Evolutionary conservation across 441 rosid genomes (phyloP), one percentile per base, ranked within the genome.

Genomic region (Flueggea neowawraea): DNA sequence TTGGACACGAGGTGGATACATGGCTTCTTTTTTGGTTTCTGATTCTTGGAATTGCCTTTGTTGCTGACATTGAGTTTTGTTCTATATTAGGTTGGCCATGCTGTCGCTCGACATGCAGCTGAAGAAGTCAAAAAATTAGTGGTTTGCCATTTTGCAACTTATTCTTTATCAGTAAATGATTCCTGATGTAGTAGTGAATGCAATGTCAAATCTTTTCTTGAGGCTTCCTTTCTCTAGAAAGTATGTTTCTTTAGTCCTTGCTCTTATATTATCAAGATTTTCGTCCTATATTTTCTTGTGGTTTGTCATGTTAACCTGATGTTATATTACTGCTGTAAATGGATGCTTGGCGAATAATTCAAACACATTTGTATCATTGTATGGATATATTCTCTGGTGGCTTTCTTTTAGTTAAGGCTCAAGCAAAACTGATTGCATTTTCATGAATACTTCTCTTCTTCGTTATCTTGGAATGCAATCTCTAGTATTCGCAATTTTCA

Each of bases 161-260:
- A 63, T 83, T 55, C 88, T 91, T 16, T 85, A 75, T 74, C 95
- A 87, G 83, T 89, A 88, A 31, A 31, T 89, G 31, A 80, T 69
- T 83, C 96, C 96, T 48, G 96, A 88, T 75, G 48, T 95, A 68
- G 48, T 95, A 68, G 99, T 80, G 65, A 78, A 85, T 69, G 75
- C 91, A 2, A 87, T 91, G 89, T 86, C 97, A 0, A 52, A 78
- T 3, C 87, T 95, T 28, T 75, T 91, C 66, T 69, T 91, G 72
- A 85, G 78, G 84, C 97, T 87, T 62, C 97, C 96, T 53, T 95
- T 95, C 80, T 89, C 96, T 14, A 82, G 97, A 66, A 89, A 78
- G 99, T 95, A 78, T 6, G 66, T 70, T 43, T 47, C 50, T 47
- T 11, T 12, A 10, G 50, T 47, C 50, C 50, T 47, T 47, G 2